These are phyloP conservation scores for Yamadazyma atlantica DNA, from an alignment of 1,139 yeast genomes.

Conservation along the genomic window DNA sequence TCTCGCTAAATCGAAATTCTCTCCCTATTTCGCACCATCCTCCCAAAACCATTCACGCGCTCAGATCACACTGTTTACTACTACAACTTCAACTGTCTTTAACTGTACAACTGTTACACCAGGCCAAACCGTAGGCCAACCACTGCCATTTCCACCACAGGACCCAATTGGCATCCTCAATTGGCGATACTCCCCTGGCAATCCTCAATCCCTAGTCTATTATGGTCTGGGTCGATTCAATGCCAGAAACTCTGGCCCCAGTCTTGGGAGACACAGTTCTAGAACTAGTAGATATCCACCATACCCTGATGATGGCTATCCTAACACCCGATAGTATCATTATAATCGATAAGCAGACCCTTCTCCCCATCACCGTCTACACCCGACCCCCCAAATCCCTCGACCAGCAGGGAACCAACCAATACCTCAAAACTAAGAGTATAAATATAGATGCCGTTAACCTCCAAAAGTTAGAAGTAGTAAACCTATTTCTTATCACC, in stretches of 20 bases:
- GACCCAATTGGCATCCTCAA: too few species aligned
- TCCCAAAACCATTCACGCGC: too few species aligned
- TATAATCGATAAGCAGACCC: constrained; percentile 29
- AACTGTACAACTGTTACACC: too few species aligned
- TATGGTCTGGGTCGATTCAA: constrained; percentile 43
- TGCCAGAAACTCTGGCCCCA: constrained; percentile 34
- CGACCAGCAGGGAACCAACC: constrained; percentile 33
- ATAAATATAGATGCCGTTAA: constrained; percentile 8
- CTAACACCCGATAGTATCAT: constrained; percentile 29
- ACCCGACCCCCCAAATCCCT: constrained; percentile 31
- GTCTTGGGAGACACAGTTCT: constrained; percentile 20
- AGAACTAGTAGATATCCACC: constrained; percentile 28
- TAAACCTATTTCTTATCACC: constrained; percentile 38
- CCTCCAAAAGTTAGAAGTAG: constrained; percentile 23
- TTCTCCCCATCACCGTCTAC: constrained; percentile 37
- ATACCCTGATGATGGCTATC: constrained; percentile 35
- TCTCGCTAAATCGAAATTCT: too few species aligned
- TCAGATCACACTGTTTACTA: too few species aligned
- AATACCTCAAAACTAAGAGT: constrained; percentile 24
- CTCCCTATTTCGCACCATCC: too few species aligned
- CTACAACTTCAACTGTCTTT: too few species aligned
- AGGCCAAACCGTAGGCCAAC: too few species aligned
- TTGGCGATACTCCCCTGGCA: too few species aligned
- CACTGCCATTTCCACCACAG: too few species aligned
- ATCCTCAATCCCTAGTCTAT: too few species aligned